Evolutionary conservation across 1,284 basidiomycete species (phyloP), one percentile per base, ranked within the genome.

Genomic region (Trametes versicolor): DNA sequence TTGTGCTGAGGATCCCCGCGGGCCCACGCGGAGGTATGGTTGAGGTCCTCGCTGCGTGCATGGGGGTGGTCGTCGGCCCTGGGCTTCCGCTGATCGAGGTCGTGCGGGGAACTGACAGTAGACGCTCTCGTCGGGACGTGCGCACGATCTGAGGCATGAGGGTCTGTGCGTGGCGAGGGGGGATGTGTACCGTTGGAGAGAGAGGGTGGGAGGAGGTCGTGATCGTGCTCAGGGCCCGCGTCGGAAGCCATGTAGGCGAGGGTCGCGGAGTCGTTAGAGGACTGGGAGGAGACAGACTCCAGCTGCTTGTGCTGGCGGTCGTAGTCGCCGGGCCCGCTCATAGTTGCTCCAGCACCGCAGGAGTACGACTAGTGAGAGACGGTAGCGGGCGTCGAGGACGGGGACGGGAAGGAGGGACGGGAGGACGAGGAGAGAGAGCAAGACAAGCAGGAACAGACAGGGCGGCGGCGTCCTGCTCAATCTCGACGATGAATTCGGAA

Each of bases 11-110:
- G 64, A 63, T 68, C 70, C 63, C 74, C 73, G 39, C 65, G 57
- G 32, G 66, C 70, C 61, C 60, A 50, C 21, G 77, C 73, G 36
- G 71, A 73, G 21, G 75, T 72, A 75, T 92, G 91, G 74, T 86
- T 90, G 60, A 92, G 79, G 78, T 92, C 90, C 73, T 92, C 90
- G 78, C 90, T 92, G 58, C 82, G 87, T 61, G 87, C 79, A 73
- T 89, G 82, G 51, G 76, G 71, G 61, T 78, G 77, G 72, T 81
- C 71, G 75, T 79, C 78, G 60, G 80, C 70, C 67, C 79, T 74
- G 39, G 64, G 74, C 70, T 80, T 82, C 75, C 79, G 81, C 69
- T 83, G 83, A 77, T 85, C 81, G 64, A 83, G 79, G 75, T 89
- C 87, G 73, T 84, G 75, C 60, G 83, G 72, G 37, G 82, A 79